phyloP scores from a whole-genome alignment of 2,329 filamentous ascomycete genomes.

The Hansfordia pulvinata region DNA sequence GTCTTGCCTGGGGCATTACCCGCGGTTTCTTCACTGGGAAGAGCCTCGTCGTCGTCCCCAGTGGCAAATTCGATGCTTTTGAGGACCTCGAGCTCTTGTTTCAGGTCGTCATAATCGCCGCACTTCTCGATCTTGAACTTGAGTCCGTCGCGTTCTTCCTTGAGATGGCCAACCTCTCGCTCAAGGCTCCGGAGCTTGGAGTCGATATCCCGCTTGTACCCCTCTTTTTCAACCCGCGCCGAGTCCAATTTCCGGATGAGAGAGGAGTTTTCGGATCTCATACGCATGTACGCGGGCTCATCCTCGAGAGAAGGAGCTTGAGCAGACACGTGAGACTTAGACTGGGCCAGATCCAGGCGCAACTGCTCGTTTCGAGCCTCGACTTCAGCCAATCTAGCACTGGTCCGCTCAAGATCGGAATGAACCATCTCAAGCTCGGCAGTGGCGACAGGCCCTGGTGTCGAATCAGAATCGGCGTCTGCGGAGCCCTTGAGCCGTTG shows the following conservation, averaged over 20 bases:
- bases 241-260: conserved; percentile 80
- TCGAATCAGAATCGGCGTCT: conserved; percentile 39
- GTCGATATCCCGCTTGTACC: conserved; percentile 64
- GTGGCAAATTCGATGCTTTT: conserved; percentile 97
- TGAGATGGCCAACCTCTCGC: conserved; percentile 59
- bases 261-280: conserved; percentile 87
- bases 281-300: conserved; percentile 74
- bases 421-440: conserved; percentile 91
- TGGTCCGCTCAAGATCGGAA: conserved; percentile 83
- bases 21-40: conserved; percentile 30
- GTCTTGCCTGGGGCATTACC: conserved; percentile 36
- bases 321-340: conserved; percentile 58
- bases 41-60: conserved; percentile 63
- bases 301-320: conserved; percentile 61
- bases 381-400: conserved; percentile 72
- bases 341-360: conserved; percentile 78
- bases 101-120: conserved; percentile 91
- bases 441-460: conserved; percentile 56
- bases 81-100: conserved; percentile 88
- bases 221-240: conserved; percentile 70
- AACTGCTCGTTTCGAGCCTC: conserved; percentile 92
- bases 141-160: conserved; percentile 68
- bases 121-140: conserved; percentile 76
- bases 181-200: conserved; percentile 65
- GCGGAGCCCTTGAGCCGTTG: conserved; percentile 71